Percentiles rank a stretch among this genome's conserved stretches.
Evolutionary conservation across 805 yeast genomes (phyloP).

Genomic region (Barnettozyma sp.): DNA sequence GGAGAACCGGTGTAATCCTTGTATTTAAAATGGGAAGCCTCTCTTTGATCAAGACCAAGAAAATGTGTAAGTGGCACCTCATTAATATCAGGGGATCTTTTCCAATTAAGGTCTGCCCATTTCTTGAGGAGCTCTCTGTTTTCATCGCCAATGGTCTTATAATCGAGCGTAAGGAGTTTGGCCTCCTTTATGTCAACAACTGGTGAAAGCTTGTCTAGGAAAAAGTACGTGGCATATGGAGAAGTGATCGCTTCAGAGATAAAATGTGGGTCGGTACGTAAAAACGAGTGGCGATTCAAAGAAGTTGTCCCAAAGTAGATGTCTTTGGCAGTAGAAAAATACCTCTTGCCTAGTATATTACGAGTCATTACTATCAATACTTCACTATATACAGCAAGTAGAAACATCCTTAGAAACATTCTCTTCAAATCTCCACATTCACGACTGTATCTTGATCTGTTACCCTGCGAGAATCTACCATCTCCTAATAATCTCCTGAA

Average conservation of each 20-base stretch:
- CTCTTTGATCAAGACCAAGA: conserved; percentile 37
- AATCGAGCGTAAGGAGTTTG: conserved; percentile 10
- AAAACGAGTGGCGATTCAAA: conserved; percentile 50
- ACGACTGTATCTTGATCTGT: too few relatives aligned
- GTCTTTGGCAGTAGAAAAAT: conserved; percentile 6
- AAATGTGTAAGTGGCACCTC: conserved; percentile 26
- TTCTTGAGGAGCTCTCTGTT: conserved; percentile 16
- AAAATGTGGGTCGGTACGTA: conserved; percentile 45
- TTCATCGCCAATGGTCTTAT: conserved; percentile 13
- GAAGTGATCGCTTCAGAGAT: conserved; percentile 36
- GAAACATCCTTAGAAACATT: too few relatives aligned
- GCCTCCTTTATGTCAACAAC: conserved; percentile 13
- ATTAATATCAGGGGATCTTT: conserved; percentile 5
- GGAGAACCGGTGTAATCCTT: conserved; percentile 56
- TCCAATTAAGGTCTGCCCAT: conserved; percentile 20
- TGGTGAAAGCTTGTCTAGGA: conserved; percentile 29
- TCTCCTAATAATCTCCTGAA: too few relatives aligned
- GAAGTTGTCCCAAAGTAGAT: conserved; percentile 43
- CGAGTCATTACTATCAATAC: background rate
- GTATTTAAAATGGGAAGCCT: conserved; percentile 34
- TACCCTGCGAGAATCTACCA: too few relatives aligned
- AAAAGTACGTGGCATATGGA: conserved; percentile 37
- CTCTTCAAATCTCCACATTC: too few relatives aligned
- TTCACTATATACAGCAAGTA: background rate
- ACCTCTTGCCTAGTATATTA: background rate